Conservation (phyloP, 2,329 filamentous ascomycete species). For the Diaporthe sp. region DNA sequence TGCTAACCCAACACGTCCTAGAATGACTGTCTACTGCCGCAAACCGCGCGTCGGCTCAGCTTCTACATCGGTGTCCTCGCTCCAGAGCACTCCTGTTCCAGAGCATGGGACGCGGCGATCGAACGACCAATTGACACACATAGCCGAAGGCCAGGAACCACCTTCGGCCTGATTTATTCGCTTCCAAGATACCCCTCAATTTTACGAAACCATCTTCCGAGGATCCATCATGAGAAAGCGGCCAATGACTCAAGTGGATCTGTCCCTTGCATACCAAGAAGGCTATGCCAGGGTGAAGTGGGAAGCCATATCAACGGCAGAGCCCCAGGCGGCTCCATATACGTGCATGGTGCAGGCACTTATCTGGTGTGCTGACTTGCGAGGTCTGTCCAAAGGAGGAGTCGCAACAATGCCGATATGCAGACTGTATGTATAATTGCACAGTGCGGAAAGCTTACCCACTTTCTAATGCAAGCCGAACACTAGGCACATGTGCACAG, state of each 20-base stretch:
- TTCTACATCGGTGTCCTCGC: conserved; percentile 38
- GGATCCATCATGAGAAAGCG: not conserved
- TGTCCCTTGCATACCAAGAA: conserved; percentile 33
- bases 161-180: not conserved
- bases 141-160: conserved; percentile 8
- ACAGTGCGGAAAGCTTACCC: conserved; percentile 34
- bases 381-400: conserved; percentile 10
- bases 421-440: conserved; percentile 23
- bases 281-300: conserved; percentile 2
- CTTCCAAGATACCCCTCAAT: conserved; percentile 31
- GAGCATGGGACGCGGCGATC: conserved; percentile 3
- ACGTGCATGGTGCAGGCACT: conserved; percentile 11
- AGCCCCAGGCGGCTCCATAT: not conserved
- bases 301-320: conserved; percentile 10
- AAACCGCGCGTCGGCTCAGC: conserved; percentile 47
- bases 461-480: conserved; percentile 36
- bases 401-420: not conserved
- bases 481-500: conserved; percentile 15
- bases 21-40: conserved; percentile 49
- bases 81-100: conserved; percentile 3
- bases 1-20: conserved; percentile 36
- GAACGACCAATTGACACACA: conserved; percentile 7
- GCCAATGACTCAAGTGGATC: conserved; percentile 11
- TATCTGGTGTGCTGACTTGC: conserved; percentile 15
- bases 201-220: not conserved